phyloP scores from a whole-genome alignment of 108 stramenopile species.

The Skeletonema menzelii region DNA sequence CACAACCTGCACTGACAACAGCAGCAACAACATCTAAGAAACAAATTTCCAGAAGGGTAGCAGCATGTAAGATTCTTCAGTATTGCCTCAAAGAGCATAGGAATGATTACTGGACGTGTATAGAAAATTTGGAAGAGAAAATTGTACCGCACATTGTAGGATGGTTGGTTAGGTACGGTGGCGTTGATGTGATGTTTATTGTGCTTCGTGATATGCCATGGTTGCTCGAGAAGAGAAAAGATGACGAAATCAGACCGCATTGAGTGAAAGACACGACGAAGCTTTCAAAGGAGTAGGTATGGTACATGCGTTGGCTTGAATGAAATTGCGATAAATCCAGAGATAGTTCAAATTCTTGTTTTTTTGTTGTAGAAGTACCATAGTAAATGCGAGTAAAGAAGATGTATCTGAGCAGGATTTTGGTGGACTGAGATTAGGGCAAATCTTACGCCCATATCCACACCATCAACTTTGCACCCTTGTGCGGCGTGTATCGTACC shows the following conservation, averaged over 20 bases:
- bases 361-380: too few relatives aligned
- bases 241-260: neutral
- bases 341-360: too few relatives aligned
- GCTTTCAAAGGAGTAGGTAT: neutral
- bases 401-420: too few relatives aligned
- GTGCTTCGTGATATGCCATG: slow-evolving; percentile 32
- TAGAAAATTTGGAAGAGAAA: slow-evolving; percentile 26
- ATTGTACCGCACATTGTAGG: slow-evolving; percentile 23
- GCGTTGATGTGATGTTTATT: slow-evolving; percentile 19
- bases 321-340: neutral
- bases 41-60: slow-evolving; percentile 1
- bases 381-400: too few relatives aligned
- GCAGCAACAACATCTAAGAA: neutral
- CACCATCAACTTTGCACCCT: too few relatives aligned
- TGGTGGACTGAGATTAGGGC: too few relatives aligned
- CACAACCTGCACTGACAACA: neutral
- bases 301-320: neutral
- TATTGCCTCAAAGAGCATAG: slow-evolving; percentile 29
- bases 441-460: too few relatives aligned
- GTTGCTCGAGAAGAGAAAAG: slow-evolving; percentile 12
- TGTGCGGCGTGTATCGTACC: too few relatives aligned
- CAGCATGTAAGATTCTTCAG: slow-evolving; percentile 29
- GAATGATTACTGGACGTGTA: slow-evolving; percentile 5
- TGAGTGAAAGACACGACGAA: neutral
- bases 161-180: slow-evolving; percentile 26